Evolutionary conservation across 345 rosid genomes (phyloP), one percentile per base, ranked within the genome.

Genomic region (Gossypium thurberi): DNA sequence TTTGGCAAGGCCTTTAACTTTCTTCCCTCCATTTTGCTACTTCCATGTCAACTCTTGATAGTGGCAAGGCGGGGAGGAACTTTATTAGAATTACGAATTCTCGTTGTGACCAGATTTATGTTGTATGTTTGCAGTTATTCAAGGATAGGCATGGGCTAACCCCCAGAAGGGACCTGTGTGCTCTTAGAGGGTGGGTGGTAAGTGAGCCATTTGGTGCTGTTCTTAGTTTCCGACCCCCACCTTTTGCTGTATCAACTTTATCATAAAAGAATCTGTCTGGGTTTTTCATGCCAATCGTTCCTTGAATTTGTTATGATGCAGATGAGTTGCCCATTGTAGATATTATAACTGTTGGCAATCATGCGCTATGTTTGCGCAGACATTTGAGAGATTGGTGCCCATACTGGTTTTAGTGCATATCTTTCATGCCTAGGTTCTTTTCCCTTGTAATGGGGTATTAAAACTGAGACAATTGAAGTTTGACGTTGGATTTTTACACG

Each of bases 281-380:
- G 87, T 69, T 76, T 73, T 72, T 47, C 44, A 17, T 64, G 82
- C 76, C 69, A 75, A 76, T 44, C 72, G 68, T 79, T 76, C 71
- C 78, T 72, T 81, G 77, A 81, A 83, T 69, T 58, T 74, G 80
- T 75, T 67, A 82, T 78, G 82, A 81, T 73, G 85, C 81, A 52
- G 84, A 81, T 74, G 68, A 71, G 73, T 81, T 78, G 77, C 72
- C 79, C 77, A 67, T 65, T 87, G 87, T 87, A 87, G 85, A 87
- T 85, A 84, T 77, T 74, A 78, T 82, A 81, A 82, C 85, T 60
- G 75, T 69, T 78, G 85, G 84, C 78, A 82, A 82, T 81, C 79
- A 57, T 76, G 82, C 77, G 55, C 76, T 69, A 77, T 74, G 78
- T 75, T 76, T 65, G 78, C 6, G 78, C 81, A 77, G 81, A 79